These are phyloP conservation scores for Pseudoscleropodium purum DNA, from an alignment of 225 moss, liverwort and hornwort species.

Conservation along the genomic window DNA sequence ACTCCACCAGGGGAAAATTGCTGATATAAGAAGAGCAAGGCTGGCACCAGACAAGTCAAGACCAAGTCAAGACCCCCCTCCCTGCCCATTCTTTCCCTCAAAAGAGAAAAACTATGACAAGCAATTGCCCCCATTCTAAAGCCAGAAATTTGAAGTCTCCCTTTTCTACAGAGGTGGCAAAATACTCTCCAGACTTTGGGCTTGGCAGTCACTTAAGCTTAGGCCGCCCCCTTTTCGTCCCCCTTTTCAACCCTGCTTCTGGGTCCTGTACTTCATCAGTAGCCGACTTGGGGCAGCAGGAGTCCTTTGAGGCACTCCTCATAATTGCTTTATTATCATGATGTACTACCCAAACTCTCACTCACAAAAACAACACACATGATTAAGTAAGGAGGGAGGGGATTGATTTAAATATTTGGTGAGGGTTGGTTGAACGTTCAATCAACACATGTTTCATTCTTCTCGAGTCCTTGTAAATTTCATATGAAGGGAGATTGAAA, in stretches of 20 bases:
- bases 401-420: not conserved
- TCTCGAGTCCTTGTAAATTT: not conserved
- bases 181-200: not conserved
- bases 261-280: not conserved
- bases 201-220: constrained; percentile 11
- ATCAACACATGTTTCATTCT: not conserved
- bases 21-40: not conserved
- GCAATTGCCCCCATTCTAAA: not conserved
- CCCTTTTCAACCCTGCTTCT: not conserved
- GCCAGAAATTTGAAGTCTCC: not conserved
- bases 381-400: not conserved
- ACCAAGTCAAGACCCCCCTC: not conserved
- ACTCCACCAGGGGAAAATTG: not conserved
- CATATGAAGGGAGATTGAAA: not conserved
- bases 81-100: not conserved
- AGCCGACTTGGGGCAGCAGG: not conserved
- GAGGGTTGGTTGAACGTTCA: constrained; percentile 1
- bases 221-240: not conserved
- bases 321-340: not conserved
- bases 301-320: not conserved
- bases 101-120: not conserved
- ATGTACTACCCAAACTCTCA: not conserved
- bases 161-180: not conserved
- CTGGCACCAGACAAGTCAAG: not conserved
- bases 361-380: not conserved